phyloP scores from a whole-genome alignment of 257 asterid genomes.

The Petrea volubilis region DNA sequence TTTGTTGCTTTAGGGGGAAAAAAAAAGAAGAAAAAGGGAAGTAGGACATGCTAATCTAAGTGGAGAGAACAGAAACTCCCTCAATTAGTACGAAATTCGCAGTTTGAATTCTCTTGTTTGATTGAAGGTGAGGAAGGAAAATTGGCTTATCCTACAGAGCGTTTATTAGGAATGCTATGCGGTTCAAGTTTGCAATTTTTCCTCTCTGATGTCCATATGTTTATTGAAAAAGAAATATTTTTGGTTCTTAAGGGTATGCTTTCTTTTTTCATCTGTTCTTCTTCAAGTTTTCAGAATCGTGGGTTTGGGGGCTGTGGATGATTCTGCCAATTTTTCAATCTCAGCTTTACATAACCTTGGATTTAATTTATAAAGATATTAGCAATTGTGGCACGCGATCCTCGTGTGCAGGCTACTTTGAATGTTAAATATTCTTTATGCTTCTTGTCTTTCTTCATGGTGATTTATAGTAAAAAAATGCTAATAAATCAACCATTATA shows the following conservation, averaged over 20 bases:
- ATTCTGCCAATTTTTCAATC: background rate
- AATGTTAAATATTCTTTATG: background rate
- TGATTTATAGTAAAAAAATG: no score
- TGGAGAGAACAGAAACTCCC: background rate
- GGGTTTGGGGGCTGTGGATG: background rate
- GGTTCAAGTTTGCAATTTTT: no score
- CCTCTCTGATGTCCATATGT: no score
- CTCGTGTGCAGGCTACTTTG: no score
- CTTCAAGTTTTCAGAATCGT: background rate
- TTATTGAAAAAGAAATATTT: background rate
- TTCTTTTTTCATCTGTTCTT: background rate
- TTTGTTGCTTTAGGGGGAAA: background rate
- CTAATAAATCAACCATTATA: no score
- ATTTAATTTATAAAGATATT: background rate
- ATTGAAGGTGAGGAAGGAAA: background rate
- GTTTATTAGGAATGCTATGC: no score
- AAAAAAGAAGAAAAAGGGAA: no score
- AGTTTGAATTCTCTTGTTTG: constrained; percentile 7
- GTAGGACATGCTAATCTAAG: no score
- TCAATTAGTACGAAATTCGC: background rate
- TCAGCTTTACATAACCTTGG: background rate
- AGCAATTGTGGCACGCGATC: background rate
- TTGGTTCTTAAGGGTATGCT: background rate
- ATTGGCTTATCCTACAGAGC: no score
- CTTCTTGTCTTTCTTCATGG: background rate